These are phyloP conservation scores for Dryadomyces quercus-mongolicae DNA, from an alignment of 2,329 filamentous ascomycete species.

Conservation along the genomic window DNA sequence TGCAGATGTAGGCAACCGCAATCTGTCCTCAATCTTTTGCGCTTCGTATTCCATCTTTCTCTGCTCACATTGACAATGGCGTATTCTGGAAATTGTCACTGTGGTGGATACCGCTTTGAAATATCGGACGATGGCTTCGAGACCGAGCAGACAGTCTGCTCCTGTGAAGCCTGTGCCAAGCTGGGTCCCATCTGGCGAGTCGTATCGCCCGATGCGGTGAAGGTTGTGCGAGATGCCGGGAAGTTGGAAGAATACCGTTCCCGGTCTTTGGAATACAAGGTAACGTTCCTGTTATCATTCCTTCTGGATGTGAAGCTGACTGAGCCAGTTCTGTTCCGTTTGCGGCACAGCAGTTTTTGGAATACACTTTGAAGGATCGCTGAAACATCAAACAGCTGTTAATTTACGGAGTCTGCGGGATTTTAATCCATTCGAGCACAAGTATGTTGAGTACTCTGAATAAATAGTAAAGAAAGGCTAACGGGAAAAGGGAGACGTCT, in stretches of 20 bases:
- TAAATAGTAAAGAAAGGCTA: too few relatives aligned
- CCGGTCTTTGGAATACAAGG: neutral
- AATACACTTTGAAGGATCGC: neutral
- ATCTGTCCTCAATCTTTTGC: too few relatives aligned
- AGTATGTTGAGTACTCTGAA: neutral
- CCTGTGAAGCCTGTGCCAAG: slow-evolving; percentile 3
- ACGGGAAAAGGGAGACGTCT: too few relatives aligned
- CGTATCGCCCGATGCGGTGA: neutral
- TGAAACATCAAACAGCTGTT: neutral
- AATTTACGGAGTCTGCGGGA: slow-evolving; percentile 4
- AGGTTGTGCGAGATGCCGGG: neutral
- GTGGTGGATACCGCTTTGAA: slow-evolving; percentile 8
- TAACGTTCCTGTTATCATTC: neutral
- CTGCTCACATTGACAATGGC: neutral
- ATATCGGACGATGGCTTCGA: neutral
- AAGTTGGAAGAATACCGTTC: neutral
- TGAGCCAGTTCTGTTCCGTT: slow-evolving; percentile 3
- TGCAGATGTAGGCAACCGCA: too few relatives aligned
- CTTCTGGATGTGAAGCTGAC: neutral
- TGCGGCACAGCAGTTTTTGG: slow-evolving; percentile 6
- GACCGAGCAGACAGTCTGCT: neutral
- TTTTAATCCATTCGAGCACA: slow-evolving; percentile 2
- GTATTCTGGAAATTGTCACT: slow-evolving; percentile 8
- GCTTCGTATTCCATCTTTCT: too few relatives aligned
- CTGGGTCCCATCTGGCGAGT: slow-evolving; percentile 4